Base-by-base conservation (phyloP, 2,329 filamentous ascomycete genomes). In the Colletotrichum tropicicola region DNA sequence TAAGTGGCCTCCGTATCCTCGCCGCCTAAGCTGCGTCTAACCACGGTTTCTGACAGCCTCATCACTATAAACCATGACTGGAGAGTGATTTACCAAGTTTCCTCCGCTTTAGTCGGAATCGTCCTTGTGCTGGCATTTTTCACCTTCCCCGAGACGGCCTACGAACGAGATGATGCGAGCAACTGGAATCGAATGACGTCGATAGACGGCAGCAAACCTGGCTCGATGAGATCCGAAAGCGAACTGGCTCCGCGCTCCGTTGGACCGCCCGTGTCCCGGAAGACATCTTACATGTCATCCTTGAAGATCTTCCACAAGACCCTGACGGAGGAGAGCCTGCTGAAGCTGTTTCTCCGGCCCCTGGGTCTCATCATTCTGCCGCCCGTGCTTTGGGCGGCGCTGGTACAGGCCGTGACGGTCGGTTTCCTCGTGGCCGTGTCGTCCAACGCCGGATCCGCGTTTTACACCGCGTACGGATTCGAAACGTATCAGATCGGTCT, bases 81-180 rank as follows among this genome's bases (percentile, higher is more conserved):
- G 84, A 74, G 83, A 25, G 77, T 78, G 37, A 86, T 87, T 53
- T 87, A 87, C 69, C 79, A 83, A 68, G 78, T 86, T 9, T 80
- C 81, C 5, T 72, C 80, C 3, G 84, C 79, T n/a, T 70, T 88
- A 12, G 78, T 88, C 47, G 85, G 82, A 12, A 67, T 77, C 8
- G 74, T 82, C 23, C 80, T 84, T 1, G 54, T 87, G 1, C 67
- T 87, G 3, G 78, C 83, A 7, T 73, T 85, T 68, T 81, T 88
- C 60, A 83, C 83, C 6, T 83, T 88, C 54, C 85, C 86, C 0
- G 86, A 88, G 70, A 97, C 85, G 0, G 79, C 80, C 8, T 88
- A 80, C 70, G 73, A 70, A 44, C 77, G 83, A 62, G 69, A 63
- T 12, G 57, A 51, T 7, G 21, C 49, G 21, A 61, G 43, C 49